Conservation (phyloP, 2,329 filamentous ascomycete genomes). For the Ilyonectria mors-panacis region DNA sequence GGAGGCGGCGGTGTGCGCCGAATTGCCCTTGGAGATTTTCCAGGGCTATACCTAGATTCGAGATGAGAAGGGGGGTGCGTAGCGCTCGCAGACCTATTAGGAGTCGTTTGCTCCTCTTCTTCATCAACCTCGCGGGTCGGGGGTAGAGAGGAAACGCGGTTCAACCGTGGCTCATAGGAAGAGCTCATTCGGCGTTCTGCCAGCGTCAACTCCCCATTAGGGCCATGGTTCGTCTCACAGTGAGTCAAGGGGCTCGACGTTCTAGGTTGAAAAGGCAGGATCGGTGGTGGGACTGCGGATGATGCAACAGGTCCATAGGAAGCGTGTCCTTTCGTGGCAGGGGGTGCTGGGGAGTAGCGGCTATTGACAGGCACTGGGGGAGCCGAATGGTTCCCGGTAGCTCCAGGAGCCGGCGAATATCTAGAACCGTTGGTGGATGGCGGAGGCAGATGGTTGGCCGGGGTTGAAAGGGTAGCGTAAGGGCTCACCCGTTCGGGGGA, state of each 20-base stretch:
- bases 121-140: constrained; percentile 75
- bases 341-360: constrained; percentile 69
- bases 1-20: constrained; percentile 68
- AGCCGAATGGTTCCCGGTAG: constrained; percentile 41
- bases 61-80: constrained; percentile 45
- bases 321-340: constrained; percentile 57
- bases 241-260: constrained; percentile 78
- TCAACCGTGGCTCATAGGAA: constrained; percentile 69
- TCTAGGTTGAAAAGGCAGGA: constrained; percentile 72
- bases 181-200: constrained; percentile 66
- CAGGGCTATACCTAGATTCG: constrained; percentile 58
- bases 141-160: constrained; percentile 70
- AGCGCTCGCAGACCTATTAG: constrained; percentile 46
- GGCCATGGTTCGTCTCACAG: constrained; percentile 65
- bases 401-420: constrained; percentile 73
- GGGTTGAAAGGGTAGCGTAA: constrained; percentile 64
- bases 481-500: constrained; percentile 68
- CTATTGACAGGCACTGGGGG: constrained; percentile 60
- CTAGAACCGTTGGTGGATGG: constrained; percentile 58
- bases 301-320: constrained; percentile 57
- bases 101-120: constrained; percentile 59
- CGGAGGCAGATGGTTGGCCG: constrained; percentile 50
- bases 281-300: constrained; percentile 59
- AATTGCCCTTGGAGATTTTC: constrained; percentile 48
- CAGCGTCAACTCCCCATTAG: constrained; percentile 58